These are phyloP conservation scores for Umbelopsis sp. DNA, from an alignment of 192 early-diverging fungal species.

Conservation along the genomic window DNA sequence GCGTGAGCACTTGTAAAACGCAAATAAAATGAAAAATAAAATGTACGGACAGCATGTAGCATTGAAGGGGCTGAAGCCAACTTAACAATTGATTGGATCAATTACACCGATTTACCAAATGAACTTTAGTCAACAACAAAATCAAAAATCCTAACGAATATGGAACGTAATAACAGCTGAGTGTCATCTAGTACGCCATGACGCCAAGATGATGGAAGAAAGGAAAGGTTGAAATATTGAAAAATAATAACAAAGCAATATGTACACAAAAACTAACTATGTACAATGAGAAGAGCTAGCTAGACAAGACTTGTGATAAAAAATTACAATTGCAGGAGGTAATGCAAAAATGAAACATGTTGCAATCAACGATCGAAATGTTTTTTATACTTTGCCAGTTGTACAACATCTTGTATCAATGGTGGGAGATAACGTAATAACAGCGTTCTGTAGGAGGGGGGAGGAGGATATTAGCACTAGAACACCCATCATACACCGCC, in stretches of 20 bases:
- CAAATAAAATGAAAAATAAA: no score
- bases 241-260: neutral
- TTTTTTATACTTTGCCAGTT: constrained; percentile 8
- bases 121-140: no score
- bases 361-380: neutral
- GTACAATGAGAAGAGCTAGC: neutral
- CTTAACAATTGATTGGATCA: no score
- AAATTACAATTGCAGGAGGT: neutral
- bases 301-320: neutral
- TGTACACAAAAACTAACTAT: neutral
- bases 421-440: neutral
- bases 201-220: no score
- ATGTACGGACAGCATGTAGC: no score
- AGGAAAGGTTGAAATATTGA: neutral
- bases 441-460: neutral
- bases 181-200: no score
- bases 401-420: constrained; percentile 1
- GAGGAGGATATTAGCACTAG: neutral
- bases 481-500: neutral
- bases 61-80: no score
- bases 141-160: no score
- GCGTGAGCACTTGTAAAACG: neutral
- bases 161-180: no score
- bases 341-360: neutral
- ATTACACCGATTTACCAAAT: no score